Base-by-base conservation (phyloP, 2,329 filamentous ascomycete species). In the Sclerotiophoma versabilis region DNA sequence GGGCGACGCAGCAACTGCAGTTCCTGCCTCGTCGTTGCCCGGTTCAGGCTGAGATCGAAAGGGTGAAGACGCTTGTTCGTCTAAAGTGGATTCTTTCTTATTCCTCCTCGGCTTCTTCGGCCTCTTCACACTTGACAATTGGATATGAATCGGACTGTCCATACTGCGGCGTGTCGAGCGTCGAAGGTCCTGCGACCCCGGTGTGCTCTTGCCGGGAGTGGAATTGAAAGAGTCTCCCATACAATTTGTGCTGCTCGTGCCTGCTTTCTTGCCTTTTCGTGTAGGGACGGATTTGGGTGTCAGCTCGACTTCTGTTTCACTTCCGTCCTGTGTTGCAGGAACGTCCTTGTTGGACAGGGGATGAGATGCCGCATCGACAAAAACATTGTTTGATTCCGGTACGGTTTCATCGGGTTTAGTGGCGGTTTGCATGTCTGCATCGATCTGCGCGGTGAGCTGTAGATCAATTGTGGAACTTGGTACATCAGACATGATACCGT, bases 151-250 rank as follows among this genome's bases (percentile, higher is more conserved):
- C 2, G 65, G 65, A 27, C 64, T 72, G 9, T 56, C 51, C n/a
- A 54, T 54, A 7, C 68, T 68, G n/a, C 58, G 57, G 7, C 70
- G 69, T 4, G 63, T 59, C 4, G 71, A 73, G 22, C 69, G 64
- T 34, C 69, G 67, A 34, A 69, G 41, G 5, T 43, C 59, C 10
- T 53, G 50, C 8, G 63, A 43, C 10, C 57, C 58, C 30, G 68
- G 62, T 14, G 63, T 68, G 17, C 60, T 52, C 25, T 54, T 56
- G 1, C 52, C 56, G 15, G 63, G 48, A 8, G 61, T 60, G 20
- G 44, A 64, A 4, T 49, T 56, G 54, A 78, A 76, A 25, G 76
- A 77, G 30, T 77, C 72, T 22, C 64, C 69, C 3, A 78, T 62
- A 29, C 69, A 64, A 39, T 69, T 76, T 17, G 67, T 64, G 38